Conservation (phyloP, 352 stramenopile species). For the Thraustochytrium sp. region DNA sequence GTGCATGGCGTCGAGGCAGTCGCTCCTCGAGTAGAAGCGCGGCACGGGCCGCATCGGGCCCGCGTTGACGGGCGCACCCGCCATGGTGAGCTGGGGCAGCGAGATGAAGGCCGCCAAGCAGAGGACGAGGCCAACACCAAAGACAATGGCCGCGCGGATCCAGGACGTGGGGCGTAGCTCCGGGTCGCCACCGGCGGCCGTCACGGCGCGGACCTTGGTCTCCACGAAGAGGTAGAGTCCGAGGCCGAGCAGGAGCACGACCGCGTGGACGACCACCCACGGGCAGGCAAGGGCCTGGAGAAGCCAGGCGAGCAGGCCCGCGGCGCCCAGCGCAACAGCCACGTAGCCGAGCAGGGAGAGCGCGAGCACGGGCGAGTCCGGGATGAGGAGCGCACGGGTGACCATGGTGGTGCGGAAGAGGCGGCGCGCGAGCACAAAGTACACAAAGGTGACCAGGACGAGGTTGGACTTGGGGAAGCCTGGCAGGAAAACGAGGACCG, state of each 20-base stretch:
- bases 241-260: neutral
- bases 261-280: neutral
- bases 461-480: constrained; percentile 63
- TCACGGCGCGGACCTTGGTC: too few species aligned
- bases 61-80: neutral
- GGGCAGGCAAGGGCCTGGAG: neutral
- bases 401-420: constrained; percentile 53
- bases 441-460: constrained; percentile 65
- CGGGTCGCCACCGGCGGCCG: too few species aligned
- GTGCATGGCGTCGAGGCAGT: neutral
- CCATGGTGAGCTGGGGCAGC: neutral
- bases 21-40: neutral
- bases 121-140: neutral
- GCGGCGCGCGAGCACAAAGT: constrained; percentile 60
- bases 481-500: constrained; percentile 64
- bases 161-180: neutral
- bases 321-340: neutral
- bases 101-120: neutral
- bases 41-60: neutral
- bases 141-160: neutral
- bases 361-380: neutral
- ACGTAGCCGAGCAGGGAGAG: neutral
- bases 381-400: constrained; percentile 16
- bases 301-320: neutral
- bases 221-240: neutral